Percentiles rank a stretch among this genome's conserved stretches.
Evolutionary conservation across 2,329 filamentous ascomycete genomes (phyloP).

Genomic region (Colletotrichum graminicola): DNA sequence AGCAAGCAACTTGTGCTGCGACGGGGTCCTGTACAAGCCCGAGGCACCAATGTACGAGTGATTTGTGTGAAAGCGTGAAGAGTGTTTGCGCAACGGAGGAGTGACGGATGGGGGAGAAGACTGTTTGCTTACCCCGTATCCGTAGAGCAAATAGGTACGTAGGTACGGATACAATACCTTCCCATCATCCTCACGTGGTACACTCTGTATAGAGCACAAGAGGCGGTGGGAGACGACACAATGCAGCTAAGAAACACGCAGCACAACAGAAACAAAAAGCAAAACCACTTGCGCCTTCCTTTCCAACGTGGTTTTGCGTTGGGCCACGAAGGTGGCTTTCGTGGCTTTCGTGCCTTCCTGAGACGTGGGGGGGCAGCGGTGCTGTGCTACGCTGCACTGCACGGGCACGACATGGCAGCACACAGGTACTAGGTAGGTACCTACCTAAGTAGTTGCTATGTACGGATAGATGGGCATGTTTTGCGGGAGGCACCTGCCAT

Average conservation of each 20-base stretch:
- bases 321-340: background rate
- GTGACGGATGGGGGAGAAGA: background rate
- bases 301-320: background rate
- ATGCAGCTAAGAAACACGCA: conserved; percentile 37
- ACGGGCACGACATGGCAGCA: background rate
- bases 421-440: too few species aligned
- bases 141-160: background rate
- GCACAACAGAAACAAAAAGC: conserved; percentile 16
- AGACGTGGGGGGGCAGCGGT: background rate
- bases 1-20: background rate
- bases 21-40: conserved; percentile 10
- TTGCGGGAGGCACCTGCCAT: background rate
- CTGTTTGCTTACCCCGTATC: background rate
- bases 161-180: background rate
- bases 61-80: background rate
- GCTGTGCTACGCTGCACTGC: background rate
- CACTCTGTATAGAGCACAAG: background rate
- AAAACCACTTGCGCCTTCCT: conserved; percentile 14
- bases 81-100: background rate
- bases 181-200: background rate
- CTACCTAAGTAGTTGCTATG: too few species aligned
- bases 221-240: conserved; percentile 26
- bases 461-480: background rate
- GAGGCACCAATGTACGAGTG: background rate
- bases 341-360: background rate